phyloP scores from a whole-genome alignment of 208 protist species.

The Jaenimonas drosophilae region DNA sequence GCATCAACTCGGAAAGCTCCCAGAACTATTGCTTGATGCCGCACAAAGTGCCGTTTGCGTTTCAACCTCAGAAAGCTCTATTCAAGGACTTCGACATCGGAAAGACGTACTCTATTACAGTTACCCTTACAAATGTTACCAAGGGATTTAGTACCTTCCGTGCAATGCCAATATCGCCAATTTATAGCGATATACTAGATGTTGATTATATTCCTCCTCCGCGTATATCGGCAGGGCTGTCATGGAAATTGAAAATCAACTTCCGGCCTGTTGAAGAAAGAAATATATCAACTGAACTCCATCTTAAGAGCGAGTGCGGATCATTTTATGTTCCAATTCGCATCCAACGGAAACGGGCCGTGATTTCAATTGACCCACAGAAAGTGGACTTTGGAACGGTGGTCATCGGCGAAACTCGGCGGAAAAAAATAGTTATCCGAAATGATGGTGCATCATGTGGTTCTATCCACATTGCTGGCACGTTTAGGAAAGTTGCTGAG shows the following conservation, averaged over 20 bases:
- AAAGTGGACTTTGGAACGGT: conserved; percentile 70
- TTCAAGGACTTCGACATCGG: conserved; percentile 83
- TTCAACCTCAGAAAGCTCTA: conserved; percentile 26
- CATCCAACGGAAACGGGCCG: conserved; percentile 28
- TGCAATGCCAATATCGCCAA: conserved; percentile 53
- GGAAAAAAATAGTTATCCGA: conserved; percentile 30
- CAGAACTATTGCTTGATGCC: too few relatives aligned
- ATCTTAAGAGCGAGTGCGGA: conserved; percentile 49
- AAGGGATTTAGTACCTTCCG: conserved; percentile 63
- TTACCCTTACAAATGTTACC: conserved; percentile 76
- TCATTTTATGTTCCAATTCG: conserved; percentile 55
- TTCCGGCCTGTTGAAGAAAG: conserved; percentile 50
- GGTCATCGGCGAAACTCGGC: conserved; percentile 44
- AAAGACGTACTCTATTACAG: conserved; percentile 27
- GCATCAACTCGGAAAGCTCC: too few relatives aligned
- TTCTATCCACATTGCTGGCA: conserved; percentile 44
- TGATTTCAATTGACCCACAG: conserved; percentile 22
- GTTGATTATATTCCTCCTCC: conserved; percentile 55
- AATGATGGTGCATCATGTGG: conserved; percentile 64
- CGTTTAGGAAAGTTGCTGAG: conserved; percentile 43
- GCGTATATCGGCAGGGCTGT: conserved; percentile 70
- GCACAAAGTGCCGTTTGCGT: conserved; percentile 17
- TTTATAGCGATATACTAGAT: conserved; percentile 41
- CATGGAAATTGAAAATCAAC: conserved; percentile 42
- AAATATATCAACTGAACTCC: conserved; percentile 56